Conservation (phyloP, 225 moss, liverwort and hornwort genomes). For the Lunularia cruciata region DNA sequence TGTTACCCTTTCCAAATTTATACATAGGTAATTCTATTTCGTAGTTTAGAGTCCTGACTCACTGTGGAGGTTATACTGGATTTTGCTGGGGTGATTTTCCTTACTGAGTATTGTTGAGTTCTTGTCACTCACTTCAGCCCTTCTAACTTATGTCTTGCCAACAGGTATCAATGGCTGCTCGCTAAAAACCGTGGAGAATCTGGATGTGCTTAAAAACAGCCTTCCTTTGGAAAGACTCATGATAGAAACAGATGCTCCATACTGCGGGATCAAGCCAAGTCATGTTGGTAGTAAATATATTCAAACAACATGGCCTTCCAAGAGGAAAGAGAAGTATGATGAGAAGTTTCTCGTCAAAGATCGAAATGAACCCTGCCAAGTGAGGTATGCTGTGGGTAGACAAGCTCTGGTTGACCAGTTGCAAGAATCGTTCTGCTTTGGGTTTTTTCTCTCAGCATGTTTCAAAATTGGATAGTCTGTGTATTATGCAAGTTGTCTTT, state of each 20-base stretch:
- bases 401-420: not conserved
- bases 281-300: constrained; percentile 81
- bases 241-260: constrained; percentile 96
- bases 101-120: no score
- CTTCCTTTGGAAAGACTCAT: constrained; percentile 76
- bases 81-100: no score
- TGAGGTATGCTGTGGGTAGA: constrained; percentile 49
- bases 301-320: constrained; percentile 85
- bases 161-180: constrained; percentile 97
- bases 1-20: constrained; percentile 74
- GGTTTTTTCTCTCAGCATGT: no score
- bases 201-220: constrained; percentile 68
- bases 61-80: no score
- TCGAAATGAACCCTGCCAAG: constrained; percentile 93
- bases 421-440: not conserved
- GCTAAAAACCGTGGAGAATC: constrained; percentile 76
- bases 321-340: constrained; percentile 89
- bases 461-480: not conserved
- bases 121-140: no score
- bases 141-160: no score
- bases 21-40: constrained; percentile 36
- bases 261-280: constrained; percentile 86
- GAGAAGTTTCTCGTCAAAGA: constrained; percentile 69
- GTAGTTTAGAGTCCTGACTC: not conserved
- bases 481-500: not conserved